Conservation (phyloP, 495 filamentous ascomycete species). For the Penicillium macrosclerotiorum region DNA sequence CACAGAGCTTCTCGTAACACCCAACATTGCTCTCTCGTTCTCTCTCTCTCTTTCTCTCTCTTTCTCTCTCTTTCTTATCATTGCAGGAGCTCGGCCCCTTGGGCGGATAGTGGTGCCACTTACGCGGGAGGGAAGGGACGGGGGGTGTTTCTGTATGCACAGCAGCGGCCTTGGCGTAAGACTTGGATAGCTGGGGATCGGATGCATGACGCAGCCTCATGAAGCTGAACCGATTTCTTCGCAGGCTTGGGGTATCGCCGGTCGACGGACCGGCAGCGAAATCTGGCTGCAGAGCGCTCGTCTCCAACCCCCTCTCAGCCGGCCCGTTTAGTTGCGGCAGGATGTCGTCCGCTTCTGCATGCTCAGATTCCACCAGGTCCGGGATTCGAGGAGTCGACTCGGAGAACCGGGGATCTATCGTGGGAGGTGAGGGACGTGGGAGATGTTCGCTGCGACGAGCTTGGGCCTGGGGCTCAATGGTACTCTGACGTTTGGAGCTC, state of each 20-base stretch:
- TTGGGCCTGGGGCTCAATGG: constrained; percentile 31
- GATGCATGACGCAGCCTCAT: constrained; percentile 90
- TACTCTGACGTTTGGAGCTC: constrained; percentile 39
- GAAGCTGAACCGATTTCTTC: constrained; percentile 74
- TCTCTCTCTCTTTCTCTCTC: too few species aligned
- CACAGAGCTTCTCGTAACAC: not conserved
- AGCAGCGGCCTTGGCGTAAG: constrained; percentile 68
- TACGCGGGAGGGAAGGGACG: constrained; percentile 73
- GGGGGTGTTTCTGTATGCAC: constrained; percentile 61
- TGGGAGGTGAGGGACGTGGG: constrained; percentile 36
- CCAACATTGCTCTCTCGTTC: too few species aligned
- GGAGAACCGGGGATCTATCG: constrained; percentile 34
- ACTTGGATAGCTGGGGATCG: constrained; percentile 85
- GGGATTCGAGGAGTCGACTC: constrained; percentile 39
- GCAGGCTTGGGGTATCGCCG: constrained; percentile 27
- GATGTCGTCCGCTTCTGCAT: constrained; percentile 10
- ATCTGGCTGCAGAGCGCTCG: constrained; percentile 15
- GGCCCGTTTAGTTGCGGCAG: constrained; percentile 11
- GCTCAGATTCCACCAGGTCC: constrained; percentile 8
- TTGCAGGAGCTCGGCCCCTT: not conserved
- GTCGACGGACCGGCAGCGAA: constrained; percentile 14
- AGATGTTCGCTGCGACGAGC: constrained; percentile 44
- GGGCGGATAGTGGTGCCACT: constrained; percentile 29
- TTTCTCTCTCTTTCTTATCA: too few species aligned
- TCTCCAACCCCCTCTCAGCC: constrained; percentile 11